Evolutionary conservation across 129 eudicot species (phyloP).

Genomic region (Flaveria sonorensis): DNA sequence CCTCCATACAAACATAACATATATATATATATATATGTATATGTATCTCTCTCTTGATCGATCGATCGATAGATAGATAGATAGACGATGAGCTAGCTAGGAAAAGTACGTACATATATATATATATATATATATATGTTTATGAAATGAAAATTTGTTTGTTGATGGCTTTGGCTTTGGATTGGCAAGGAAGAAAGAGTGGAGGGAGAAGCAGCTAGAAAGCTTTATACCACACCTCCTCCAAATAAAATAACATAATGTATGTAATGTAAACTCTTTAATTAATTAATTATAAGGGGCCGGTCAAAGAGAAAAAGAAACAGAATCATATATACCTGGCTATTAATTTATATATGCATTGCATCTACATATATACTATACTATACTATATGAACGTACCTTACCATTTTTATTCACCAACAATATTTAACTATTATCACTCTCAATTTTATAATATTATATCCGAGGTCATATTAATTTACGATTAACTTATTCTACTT

Average conservation of each 20-base stretch:
- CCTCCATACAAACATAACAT: slow-evolving; percentile 19
- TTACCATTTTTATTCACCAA: not conserved
- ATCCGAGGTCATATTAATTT: no score
- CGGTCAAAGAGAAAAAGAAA: not conserved
- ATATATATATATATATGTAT: not conserved
- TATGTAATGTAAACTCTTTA: no score
- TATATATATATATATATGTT: no score
- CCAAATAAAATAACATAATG: not conserved
- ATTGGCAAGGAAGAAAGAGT: slow-evolving; percentile 36
- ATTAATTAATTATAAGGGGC: no score
- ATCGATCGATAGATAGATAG: no score
- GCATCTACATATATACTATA: not conserved
- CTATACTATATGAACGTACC: slow-evolving; percentile 1
- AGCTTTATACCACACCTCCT: slow-evolving; percentile 16
- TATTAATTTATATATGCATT: no score
- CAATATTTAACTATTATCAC: no score
- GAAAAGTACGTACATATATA: no score
- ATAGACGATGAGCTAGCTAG: no score
- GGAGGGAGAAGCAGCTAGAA: slow-evolving; percentile 30
- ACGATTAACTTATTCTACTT: no score
- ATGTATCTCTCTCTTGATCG: not conserved
- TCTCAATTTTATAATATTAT: no score
- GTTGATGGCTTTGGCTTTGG: not conserved
- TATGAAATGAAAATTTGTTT: no score
- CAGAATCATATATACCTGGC: not conserved